Conservation (phyloP, 1,284 basidiomycete species). For the Tilletia caries region DNA sequence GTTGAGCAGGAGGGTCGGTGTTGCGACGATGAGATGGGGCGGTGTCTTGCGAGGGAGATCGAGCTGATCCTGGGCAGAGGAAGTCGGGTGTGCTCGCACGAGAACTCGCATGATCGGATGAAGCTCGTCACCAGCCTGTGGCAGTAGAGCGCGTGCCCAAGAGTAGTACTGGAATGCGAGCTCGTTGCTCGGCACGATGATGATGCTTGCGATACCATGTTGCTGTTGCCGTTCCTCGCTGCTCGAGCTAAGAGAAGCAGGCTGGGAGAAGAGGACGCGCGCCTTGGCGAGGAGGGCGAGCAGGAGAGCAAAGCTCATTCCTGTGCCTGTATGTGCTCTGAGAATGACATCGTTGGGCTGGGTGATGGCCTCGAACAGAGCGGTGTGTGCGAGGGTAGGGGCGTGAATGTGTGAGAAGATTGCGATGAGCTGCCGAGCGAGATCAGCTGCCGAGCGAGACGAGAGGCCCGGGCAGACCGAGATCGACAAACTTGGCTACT, state of each 20-base stretch:
- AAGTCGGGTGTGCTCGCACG: conserved; percentile 30
- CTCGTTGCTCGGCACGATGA: conserved; percentile 50
- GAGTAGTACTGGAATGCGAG: conserved; percentile 45
- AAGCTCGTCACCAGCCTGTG: conserved; percentile 27
- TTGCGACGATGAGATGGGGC: conserved; percentile 48
- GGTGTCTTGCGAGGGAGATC: conserved; percentile 29
- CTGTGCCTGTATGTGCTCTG: conserved; percentile 49
- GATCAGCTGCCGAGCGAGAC: too few species aligned
- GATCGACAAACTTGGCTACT: conserved; percentile 8
- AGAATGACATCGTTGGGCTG: conserved; percentile 40
- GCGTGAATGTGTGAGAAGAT: conserved; percentile 32
- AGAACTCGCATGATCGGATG: conserved; percentile 41
- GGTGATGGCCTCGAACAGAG: conserved; percentile 33
- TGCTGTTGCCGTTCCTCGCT: not conserved
- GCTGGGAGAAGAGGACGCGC: conserved; percentile 37
- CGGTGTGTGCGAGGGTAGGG: conserved; percentile 44
- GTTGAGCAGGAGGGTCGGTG: conserved; percentile 44
- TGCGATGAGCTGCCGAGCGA: conserved; percentile 3
- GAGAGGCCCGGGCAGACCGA: not conserved
- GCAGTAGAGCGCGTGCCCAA: conserved; percentile 42
- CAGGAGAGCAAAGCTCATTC: conserved; percentile 49
- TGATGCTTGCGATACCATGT: conserved; percentile 35
- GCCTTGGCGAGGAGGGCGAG: conserved; percentile 48
- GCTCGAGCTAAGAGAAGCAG: conserved; percentile 9
- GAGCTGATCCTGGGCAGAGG: conserved; percentile 28